Evolutionary conservation across 2,329 filamentous ascomycete genomes (phyloP), one percentile per base, ranked within the genome.

Genomic region (Nemania diffusa): DNA sequence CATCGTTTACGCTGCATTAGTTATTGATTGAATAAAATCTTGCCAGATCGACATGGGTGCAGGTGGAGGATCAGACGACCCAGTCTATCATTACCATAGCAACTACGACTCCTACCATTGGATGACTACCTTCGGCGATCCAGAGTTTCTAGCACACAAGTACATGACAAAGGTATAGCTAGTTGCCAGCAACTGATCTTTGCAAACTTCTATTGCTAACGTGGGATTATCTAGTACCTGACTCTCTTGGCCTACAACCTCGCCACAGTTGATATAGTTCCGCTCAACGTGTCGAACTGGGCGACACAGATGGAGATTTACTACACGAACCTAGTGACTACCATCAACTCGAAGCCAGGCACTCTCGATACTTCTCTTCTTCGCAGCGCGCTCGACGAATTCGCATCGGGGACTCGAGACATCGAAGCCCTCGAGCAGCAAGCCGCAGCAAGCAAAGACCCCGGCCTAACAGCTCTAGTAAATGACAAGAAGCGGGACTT

Each of bases 31-130:
- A 53, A 34, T 7, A 29, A 72, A 71, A 44, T 2, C 1, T 64
- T 57, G 72, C 81, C 40, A 87, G 85, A 73, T 90, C 9, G 88
- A 91, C 68, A 81, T 90, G 22, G 84, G 86, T 2, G 88, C 88
- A 46, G 73, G 74, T 0, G 75, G 77, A 8, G 81, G 80, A 2
- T 60, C 74, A 0, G 75, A 77, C 0, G 85, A 88, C 46, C 82
- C 90, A 0, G 81, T 92, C 6, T 92, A 91, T 75, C 90, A 92
- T 70, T 97, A 96, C 75, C 92, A 97, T 77, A 68, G 88, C 69
- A 96, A 96, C 79, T 97, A 94, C 76, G 93, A 97, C 76, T 92
- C 87, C 37, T 94, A 92, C 76, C 83, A 90, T 73, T 97, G 93
- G 93, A 96, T 96, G 92, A 85, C 90, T 15, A 90, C 83, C 2